phyloP scores from a whole-genome alignment of 2,329 filamentous ascomycete species.

The Fusarium vanettenii region DNA sequence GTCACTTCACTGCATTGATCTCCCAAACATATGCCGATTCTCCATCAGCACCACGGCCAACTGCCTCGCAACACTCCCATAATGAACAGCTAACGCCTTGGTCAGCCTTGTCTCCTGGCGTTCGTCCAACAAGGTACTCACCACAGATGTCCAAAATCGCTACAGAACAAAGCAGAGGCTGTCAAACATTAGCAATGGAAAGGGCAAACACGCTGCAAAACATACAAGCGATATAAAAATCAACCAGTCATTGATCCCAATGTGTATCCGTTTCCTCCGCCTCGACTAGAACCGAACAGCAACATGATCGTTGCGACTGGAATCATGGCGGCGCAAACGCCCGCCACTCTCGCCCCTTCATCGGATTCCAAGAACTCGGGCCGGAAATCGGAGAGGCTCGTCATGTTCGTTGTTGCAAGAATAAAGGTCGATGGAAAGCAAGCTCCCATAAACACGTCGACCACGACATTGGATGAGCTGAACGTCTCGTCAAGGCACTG shows the following conservation, averaged over 20 bases:
- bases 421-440: background rate
- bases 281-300: background rate
- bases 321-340: background rate
- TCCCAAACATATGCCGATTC: background rate
- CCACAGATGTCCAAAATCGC: background rate
- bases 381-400: background rate
- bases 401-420: background rate
- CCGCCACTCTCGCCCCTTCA: background rate
- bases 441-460: background rate
- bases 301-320: background rate
- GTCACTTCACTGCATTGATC: background rate
- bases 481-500: background rate
- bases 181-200: background rate
- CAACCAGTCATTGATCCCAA: slow-evolving; percentile 4
- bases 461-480: background rate
- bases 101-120: background rate
- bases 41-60: slow-evolving; percentile 6
- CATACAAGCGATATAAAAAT: background rate
- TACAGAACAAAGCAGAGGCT: background rate
- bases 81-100: background rate
- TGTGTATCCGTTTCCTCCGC: background rate
- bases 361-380: background rate
- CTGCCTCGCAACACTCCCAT: slow-evolving; percentile 2
- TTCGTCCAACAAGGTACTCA: background rate
- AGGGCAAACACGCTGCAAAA: no score